Percentiles rank a stretch among this genome's conserved stretches.
These are phyloP conservation scores for Plasmodium chabaudi DNA, from an alignment of 169 alveolate genomes.

Conservation along the genomic window DNA sequence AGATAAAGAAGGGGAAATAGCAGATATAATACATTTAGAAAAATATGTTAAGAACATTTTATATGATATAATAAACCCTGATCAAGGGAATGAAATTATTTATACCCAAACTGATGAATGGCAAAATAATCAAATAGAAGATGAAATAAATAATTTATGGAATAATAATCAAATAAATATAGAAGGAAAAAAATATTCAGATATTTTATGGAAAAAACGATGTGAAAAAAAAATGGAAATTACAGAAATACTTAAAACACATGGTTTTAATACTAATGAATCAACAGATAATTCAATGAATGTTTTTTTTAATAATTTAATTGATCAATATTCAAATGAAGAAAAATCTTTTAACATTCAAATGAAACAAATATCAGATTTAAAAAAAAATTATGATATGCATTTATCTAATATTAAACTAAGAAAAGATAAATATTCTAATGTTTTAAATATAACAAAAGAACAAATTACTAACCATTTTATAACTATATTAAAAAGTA, in stretches of 20 bases:
- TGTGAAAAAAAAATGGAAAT: constrained; percentile 67
- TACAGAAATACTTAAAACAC: constrained; percentile 25
- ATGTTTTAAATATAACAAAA: constrained; percentile 51
- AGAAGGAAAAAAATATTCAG: constrained; percentile 29
- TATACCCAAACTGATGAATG: neutral
- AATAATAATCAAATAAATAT: neutral
- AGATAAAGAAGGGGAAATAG: constrained; percentile 31
- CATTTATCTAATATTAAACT: constrained; percentile 59
- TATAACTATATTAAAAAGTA: constrained; percentile 48
- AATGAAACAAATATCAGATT: constrained; percentile 55
- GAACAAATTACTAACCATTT: constrained; percentile 35
- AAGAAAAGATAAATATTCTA: constrained; percentile 18
- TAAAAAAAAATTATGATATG: constrained; percentile 66
- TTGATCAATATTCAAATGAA: constrained; percentile 53
- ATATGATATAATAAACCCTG: neutral
- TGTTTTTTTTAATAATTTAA: constrained; percentile 32
- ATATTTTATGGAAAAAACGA: constrained; percentile 69
- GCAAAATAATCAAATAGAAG: neutral
- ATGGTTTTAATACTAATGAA: constrained; percentile 32
- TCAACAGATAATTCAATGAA: constrained; percentile 55
- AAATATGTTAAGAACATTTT: constrained; percentile 3
- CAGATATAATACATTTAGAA: constrained; percentile 17
- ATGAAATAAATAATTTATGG: neutral
- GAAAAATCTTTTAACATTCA: constrained; percentile 40
- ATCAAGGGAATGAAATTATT: neutral